A percentile compares a stretch with the other conserved stretches of the same genome.
Conservation (phyloP, 176 grass and related monocot species). For the Musa acuminata region DNA sequence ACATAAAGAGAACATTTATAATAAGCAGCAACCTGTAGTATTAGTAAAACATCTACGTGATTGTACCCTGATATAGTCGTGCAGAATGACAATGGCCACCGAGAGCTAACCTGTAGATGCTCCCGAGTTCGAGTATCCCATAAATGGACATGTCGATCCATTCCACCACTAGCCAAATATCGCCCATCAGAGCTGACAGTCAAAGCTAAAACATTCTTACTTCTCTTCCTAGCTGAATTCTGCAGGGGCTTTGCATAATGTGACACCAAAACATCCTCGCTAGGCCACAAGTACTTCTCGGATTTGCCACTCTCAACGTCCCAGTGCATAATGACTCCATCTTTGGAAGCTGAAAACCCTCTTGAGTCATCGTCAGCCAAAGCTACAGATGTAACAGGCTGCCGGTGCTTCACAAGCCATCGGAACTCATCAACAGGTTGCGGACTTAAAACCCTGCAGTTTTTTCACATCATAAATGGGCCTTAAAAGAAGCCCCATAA, state of each 20-base stretch:
- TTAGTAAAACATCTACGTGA: too few species aligned
- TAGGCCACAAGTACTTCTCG: constrained; percentile 78
- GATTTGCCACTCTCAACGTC: constrained; percentile 65
- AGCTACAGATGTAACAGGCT: constrained; percentile 58
- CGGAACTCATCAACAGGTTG: constrained; percentile 42
- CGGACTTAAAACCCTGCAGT: constrained; percentile 51
- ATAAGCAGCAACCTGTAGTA: background rate
- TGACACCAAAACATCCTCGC: constrained; percentile 55
- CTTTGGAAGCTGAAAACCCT: constrained; percentile 86
- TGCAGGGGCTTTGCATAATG: constrained; percentile 60
- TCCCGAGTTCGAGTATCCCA: constrained; percentile 70
- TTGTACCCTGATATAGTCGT: background rate
- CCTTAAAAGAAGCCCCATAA: background rate
- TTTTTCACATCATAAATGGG: constrained; percentile 5
- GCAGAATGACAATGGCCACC: background rate
- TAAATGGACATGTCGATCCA: constrained; percentile 77
- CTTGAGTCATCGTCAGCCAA: constrained; percentile 55
- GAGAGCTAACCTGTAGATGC: constrained; percentile 53
- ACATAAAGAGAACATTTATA: background rate
- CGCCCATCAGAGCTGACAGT: constrained; percentile 69
- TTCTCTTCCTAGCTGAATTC: constrained; percentile 53
- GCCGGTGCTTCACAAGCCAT: constrained; percentile 56
- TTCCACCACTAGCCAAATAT: constrained; percentile 63
- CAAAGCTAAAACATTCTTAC: constrained; percentile 50
- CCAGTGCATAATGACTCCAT: constrained; percentile 64